A percentile compares a stretch with the other conserved stretches of the same genome.
These are phyloP conservation scores for Ulota crispa DNA, from an alignment of 225 moss, liverwort and hornwort species.

Conservation along the genomic window DNA sequence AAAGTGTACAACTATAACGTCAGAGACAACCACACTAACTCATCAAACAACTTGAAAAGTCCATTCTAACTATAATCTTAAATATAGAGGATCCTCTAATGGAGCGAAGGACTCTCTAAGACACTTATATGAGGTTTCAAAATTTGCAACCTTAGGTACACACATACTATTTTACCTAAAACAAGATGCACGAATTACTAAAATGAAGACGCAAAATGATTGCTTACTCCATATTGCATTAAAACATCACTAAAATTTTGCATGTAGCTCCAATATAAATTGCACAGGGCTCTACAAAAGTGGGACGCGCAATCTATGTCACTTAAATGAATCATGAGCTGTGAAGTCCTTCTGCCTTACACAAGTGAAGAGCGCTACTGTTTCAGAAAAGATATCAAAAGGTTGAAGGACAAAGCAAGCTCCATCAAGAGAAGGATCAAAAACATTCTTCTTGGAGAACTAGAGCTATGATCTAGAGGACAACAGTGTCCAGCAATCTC, in stretches of 20 bases:
- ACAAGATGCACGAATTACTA: neutral
- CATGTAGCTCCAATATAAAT: neutral
- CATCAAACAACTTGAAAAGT: conserved; percentile 9
- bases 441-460: neutral
- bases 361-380: neutral
- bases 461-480: neutral
- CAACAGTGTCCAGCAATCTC: neutral
- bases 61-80: neutral
- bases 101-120: neutral
- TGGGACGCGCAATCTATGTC: neutral
- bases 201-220: neutral
- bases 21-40: conserved; percentile 7
- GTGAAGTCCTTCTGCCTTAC: neutral
- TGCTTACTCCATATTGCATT: neutral
- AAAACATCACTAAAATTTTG: neutral
- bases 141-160: neutral
- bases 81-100: neutral
- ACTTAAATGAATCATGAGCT: neutral
- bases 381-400: neutral
- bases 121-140: too few relatives aligned
- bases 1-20: conserved; percentile 17
- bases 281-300: neutral
- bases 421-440: conserved; percentile 6
- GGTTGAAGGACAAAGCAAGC: neutral
- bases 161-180: neutral